Base-by-base conservation (phyloP, 768 basidiomycete species). In the Lyophyllum semitale region DNA sequence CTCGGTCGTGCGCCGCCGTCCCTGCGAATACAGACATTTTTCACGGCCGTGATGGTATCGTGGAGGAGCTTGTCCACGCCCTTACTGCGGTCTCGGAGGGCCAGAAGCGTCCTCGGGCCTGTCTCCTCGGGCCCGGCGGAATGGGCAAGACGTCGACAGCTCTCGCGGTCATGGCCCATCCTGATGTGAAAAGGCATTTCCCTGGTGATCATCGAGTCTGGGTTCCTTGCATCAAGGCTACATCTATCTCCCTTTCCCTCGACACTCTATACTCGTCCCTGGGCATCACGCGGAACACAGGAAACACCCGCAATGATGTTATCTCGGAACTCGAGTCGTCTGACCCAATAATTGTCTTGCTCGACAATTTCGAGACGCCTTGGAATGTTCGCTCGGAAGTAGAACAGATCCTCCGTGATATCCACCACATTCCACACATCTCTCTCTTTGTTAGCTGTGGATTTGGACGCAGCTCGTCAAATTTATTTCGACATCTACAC, bases 321-420 rank as follows among this genome's bases (percentile, higher is more conserved):
- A 35, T 67, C 23, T 46, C 37, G 37, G 62, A 66, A 40, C 66
- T 70, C 20, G 17, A 47, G 27, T 6, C 27, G 3, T 8, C 47
- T 3, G 29, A 18, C n/a, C 32, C 32, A 4, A 5, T 48, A 6
- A 35, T 41, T 7, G 13, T 77, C 30, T 53, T 76, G 20, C 60
- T 77, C 6, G 74, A 77, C 53, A 73, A 77, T 45, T 75, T 77
- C 49, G 75, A 77, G 61, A 73, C 73, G 5, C 65, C 71, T 4
- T 75, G 73, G 74, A 64, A 70, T 49, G 54, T 51, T 6, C 5
- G 11, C 6, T 62, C 72, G 25, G 59, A 63, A 23, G 18, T 62
- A 72, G n/a, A 42, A 13, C 41, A 42, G 25, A 8, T 51, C 13
- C 40, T 51, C 4, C 41, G 29, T 20, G 27, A 29, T 17, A 42